phyloP scores from a whole-genome alignment of 345 rosid genomes.

The Citrus unshiu region DNA sequence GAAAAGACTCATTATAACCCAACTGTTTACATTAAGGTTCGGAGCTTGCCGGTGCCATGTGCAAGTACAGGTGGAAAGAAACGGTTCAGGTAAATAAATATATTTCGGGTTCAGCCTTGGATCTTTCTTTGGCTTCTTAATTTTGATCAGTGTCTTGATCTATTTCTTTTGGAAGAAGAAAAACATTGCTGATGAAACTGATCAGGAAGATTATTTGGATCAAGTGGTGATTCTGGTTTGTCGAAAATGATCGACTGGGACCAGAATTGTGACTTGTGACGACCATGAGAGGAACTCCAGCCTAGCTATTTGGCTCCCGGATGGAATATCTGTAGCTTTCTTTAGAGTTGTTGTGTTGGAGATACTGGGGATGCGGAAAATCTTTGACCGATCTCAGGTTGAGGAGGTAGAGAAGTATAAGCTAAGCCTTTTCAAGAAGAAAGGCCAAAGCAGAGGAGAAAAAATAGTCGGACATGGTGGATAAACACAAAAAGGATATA shows the following conservation, averaged over 20 bases:
- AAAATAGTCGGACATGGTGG: slow-evolving; percentile 20
- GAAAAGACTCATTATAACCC: neutral
- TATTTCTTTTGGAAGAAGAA: slow-evolving; percentile 2
- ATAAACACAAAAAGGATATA: slow-evolving; percentile 7
- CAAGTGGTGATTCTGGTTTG: slow-evolving; percentile 21
- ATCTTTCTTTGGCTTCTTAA: neutral
- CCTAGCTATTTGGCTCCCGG: slow-evolving; percentile 21
- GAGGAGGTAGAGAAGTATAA: slow-evolving; percentile 16
- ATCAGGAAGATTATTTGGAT: slow-evolving; percentile 19
- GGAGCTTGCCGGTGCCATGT: neutral
- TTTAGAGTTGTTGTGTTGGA: slow-evolving; percentile 30
- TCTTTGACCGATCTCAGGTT: slow-evolving; percentile 7
- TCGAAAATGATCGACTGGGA: slow-evolving; percentile 11
- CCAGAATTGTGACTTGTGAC: slow-evolving; percentile 10
- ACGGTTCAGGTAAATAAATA: neutral
- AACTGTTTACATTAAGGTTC: slow-evolving; percentile 4
- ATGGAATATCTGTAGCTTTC: slow-evolving; percentile 30
- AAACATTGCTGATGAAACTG: neutral
- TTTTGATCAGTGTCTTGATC: neutral
- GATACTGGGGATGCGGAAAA: slow-evolving; percentile 20
- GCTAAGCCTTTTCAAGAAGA: slow-evolving; percentile 11
- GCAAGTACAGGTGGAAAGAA: neutral
- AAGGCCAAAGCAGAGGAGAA: slow-evolving; percentile 15
- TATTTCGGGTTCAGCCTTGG: neutral
- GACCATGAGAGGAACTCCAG: slow-evolving; percentile 22